These are phyloP conservation scores for Ceratobasidium sp. DNA, from an alignment of 1,284 basidiomycete genomes.

Conservation along the genomic window DNA sequence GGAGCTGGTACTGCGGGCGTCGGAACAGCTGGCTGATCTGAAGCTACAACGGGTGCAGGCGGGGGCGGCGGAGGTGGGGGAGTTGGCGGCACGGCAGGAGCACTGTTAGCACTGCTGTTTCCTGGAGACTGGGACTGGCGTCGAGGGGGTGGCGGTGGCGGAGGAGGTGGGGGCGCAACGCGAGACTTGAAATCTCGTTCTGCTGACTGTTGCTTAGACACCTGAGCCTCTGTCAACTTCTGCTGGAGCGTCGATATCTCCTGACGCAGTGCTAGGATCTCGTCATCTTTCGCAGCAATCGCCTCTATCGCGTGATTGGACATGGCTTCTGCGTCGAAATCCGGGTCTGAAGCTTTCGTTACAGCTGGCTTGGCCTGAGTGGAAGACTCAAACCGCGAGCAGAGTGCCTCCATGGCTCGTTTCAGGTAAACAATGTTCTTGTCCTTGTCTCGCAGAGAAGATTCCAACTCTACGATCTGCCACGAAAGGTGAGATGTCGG, in stretches of 20 bases:
- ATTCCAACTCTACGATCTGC: slow-evolving; percentile 65
- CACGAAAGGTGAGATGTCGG: neutral
- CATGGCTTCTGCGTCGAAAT: slow-evolving; percentile 74
- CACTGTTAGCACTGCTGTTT: slow-evolving; percentile 43
- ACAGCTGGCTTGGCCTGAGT: slow-evolving; percentile 51
- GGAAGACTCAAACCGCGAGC: slow-evolving; percentile 68
- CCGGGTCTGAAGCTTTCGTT: slow-evolving; percentile 56
- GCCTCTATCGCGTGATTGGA: slow-evolving; percentile 73
- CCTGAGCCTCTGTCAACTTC: slow-evolving; percentile 50
- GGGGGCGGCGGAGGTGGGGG: slow-evolving; percentile 47
- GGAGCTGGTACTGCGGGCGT: slow-evolving; percentile 29
- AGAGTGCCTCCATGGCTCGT: slow-evolving; percentile 82
- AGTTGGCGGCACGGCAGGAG: slow-evolving; percentile 46
- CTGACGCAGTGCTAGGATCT: slow-evolving; percentile 62
- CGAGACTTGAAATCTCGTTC: slow-evolving; percentile 75
- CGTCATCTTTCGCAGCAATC: slow-evolving; percentile 72
- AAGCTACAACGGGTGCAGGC: slow-evolving; percentile 45
- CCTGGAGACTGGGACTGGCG: slow-evolving; percentile 44
- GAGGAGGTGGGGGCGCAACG: slow-evolving; percentile 68
- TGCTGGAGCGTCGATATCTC: slow-evolving; percentile 63
- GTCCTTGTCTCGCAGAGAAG: slow-evolving; percentile 61
- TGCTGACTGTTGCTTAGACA: slow-evolving; percentile 59
- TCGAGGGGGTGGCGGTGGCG: slow-evolving; percentile 49
- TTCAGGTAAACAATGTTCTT: slow-evolving; percentile 81
- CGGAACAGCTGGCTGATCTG: neutral